These are phyloP conservation scores for Penicillium sp. DNA, from an alignment of 2,329 filamentous ascomycete genomes.

Conservation along the genomic window DNA sequence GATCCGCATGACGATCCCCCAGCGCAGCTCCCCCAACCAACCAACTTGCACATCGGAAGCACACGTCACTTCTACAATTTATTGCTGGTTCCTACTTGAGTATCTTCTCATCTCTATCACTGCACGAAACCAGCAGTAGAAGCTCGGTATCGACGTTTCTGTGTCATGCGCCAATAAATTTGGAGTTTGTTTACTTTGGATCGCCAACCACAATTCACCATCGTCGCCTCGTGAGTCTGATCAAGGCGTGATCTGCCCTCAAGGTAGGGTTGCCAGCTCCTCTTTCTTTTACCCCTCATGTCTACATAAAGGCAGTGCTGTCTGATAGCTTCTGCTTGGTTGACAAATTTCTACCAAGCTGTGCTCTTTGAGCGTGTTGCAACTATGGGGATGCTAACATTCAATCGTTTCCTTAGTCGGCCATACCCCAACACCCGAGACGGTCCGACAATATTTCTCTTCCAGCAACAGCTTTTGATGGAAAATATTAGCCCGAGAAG, in stretches of 20 bases:
- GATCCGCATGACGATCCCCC: slow-evolving; percentile 1
- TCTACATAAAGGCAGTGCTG: not conserved
- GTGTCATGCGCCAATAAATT: slow-evolving; percentile 4
- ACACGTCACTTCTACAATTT: slow-evolving; percentile 2
- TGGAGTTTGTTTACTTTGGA: slow-evolving; percentile 4
- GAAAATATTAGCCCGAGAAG: slow-evolving; percentile 26
- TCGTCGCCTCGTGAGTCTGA: slow-evolving; percentile 7
- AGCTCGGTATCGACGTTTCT: not conserved
- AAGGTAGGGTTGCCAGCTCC: slow-evolving; percentile 4
- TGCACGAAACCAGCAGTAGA: not conserved
- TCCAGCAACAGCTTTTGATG: slow-evolving; percentile 40
- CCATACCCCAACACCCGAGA: slow-evolving; percentile 34
- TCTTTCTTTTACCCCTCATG: not conserved
- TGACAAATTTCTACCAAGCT: not conserved
- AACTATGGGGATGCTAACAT: slow-evolving; percentile 41
- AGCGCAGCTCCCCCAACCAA: slow-evolving; percentile 9
- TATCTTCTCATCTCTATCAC: not conserved
- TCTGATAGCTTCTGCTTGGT: not conserved
- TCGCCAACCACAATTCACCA: slow-evolving; percentile 14
- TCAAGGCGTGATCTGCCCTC: slow-evolving; percentile 4
- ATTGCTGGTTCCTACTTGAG: not conserved
- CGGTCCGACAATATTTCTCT: slow-evolving; percentile 39
- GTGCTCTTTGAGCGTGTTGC: not conserved
- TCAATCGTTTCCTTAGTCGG: slow-evolving; percentile 39
- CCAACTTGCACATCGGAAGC: slow-evolving; percentile 6